Evolutionary conservation across 768 basidiomycete genomes (phyloP), one percentile per base, ranked within the genome.

Genomic region (Hericium alpestre): DNA sequence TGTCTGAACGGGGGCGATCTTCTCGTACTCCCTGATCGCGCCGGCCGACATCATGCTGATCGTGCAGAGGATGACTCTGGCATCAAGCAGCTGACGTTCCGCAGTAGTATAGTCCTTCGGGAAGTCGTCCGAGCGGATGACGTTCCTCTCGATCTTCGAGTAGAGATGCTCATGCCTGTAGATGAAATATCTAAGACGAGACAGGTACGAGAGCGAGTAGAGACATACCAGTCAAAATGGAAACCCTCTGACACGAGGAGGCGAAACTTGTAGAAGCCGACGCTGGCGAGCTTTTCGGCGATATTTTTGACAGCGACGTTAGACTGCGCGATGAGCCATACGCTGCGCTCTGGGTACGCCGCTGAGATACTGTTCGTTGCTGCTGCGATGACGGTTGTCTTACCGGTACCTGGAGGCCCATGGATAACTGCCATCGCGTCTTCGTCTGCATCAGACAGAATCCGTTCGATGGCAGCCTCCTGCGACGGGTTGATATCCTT

Each of bases 281-380:
- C 59, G 7, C 66, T 64, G 20, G 67, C 57, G 11, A 79, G 65
- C 54, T 74, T 79, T 58, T 77, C 74, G 0, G 76, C 76, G n/a
- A 79, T 77, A 55, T 79, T 79, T 61, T 79, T 79, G 18, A 79
- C 77, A 0, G 75, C 78, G 38, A 79, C 74, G 43, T 79, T 79
- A 0, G 77, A 77, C 27, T 79, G 78, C 0, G 78, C 76, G 25
- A 73, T 65, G 37, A 79, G 59, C 71, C 73, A 79, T 10, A 74
- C 63, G 7, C 61, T 53, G 20, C 47, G 25, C 22, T 8, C 15
- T 4, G 46, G 38, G 3, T 20, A 48, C 5, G 3, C 15, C n/a
- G 10, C 52, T 12, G 50, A 38, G 38, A 54, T 23, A 4, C 49
- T 52, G 32, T 32, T 48, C 38, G 60, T 59, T 61, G 56, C 58